Base-by-base conservation (phyloP, 1,284 basidiomycete genomes). In the Pseudozyma sp. region DNA sequence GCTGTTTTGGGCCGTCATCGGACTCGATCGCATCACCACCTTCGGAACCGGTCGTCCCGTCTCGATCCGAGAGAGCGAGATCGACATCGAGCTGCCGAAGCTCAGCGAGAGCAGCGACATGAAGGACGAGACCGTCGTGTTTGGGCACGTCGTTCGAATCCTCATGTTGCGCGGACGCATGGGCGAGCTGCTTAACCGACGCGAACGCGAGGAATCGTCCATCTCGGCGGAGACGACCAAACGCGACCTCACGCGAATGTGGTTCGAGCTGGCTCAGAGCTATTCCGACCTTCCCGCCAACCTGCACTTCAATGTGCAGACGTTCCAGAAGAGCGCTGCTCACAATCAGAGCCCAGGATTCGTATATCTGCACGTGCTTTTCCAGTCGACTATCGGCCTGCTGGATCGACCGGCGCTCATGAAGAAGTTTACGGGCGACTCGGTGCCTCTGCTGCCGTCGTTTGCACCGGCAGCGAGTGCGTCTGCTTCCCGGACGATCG, bases 311-410 rank as follows among this genome's bases (percentile, higher is more conserved):
- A 76, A 76, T 50, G 76, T 80, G 17, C 71, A 76, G 51, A 78
- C 73, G 7, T 80, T 80, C 55, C 68, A 76, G 67, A 63, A 67
- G 48, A 73, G 75, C 17, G 76, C 76, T 3, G 58, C 65, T 33
- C 64, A 69, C 33, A 68, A 78, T 50, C 68, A 78, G 55, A 76
- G 76, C 31, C 57, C 76, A 1, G 78, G 68, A 1, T 80, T 80
- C 33, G 68, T 80, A 17, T 80, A 76, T 39, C 39, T 80, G 52
- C 78, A 80, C 44, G 73, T 78, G 19, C 70, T 80, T 7, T 74
- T 80, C 68, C 78, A 80, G 57, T 76, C 73, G 10, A 80, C 78
- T 16, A 80, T 80, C 39, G 77, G 76, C 5, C 49, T 80, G 51
- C 53, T 80, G 42, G 72, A 80, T 35, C 67, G 78, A 9, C 78